These are phyloP conservation scores for Lepiota subincarnata DNA, from an alignment of 768 basidiomycete species.

Conservation along the genomic window DNA sequence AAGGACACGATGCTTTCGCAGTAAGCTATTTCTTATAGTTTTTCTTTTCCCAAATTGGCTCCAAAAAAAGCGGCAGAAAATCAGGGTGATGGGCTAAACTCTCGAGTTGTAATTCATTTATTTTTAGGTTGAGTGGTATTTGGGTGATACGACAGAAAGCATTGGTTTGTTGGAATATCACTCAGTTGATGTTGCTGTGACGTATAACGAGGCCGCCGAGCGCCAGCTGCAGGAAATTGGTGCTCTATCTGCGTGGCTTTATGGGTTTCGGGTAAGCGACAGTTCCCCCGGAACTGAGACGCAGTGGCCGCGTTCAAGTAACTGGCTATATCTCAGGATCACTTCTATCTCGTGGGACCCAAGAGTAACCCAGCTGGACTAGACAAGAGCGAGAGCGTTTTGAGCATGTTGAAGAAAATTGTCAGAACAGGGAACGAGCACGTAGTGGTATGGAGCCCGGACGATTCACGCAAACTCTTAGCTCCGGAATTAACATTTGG, in stretches of 20 bases:
- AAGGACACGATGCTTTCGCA: conserved; percentile 25
- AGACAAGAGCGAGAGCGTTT: conserved; percentile 25
- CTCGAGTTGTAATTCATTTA: not conserved
- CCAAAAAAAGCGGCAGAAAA: too few relatives aligned
- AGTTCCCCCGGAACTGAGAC: not conserved
- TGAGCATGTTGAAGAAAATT: conserved; percentile 45
- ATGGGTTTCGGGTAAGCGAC: conserved; percentile 41
- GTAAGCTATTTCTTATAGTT: too few relatives aligned
- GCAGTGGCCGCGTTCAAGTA: not conserved
- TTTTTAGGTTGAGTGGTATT: conserved; percentile 49
- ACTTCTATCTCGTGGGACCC: conserved; percentile 48
- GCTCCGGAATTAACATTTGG: conserved; percentile 14
- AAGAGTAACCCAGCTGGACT: conserved; percentile 41
- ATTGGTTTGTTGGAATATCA: conserved; percentile 38
- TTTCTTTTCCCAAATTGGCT: too few relatives aligned
- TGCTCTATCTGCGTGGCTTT: conserved; percentile 28
- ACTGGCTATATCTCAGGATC: conserved; percentile 31
- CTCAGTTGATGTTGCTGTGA: conserved; percentile 45
- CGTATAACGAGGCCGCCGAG: conserved; percentile 53
- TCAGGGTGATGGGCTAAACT: conserved; percentile 19
- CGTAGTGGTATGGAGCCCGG: conserved; percentile 24
- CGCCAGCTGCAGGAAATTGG: conserved; percentile 25
- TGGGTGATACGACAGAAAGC: conserved; percentile 54
- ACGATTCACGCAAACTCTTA: not conserved
- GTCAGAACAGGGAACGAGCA: conserved; percentile 40